Evolutionary conservation across 2,329 filamentous ascomycete species (phyloP).

Genomic region (Fusarium luffae): DNA sequence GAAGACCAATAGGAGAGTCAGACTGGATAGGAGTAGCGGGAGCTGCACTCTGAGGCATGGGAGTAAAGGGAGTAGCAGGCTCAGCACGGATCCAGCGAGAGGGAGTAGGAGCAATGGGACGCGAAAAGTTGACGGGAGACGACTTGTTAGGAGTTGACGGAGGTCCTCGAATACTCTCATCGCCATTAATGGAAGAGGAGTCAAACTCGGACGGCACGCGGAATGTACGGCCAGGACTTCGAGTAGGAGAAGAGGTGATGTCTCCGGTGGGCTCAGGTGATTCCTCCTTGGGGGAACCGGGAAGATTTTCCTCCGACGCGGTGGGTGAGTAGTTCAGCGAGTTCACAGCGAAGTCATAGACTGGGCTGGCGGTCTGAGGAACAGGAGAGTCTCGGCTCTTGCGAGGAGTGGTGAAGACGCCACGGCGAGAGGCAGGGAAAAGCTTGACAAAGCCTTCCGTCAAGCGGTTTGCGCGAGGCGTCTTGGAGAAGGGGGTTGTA

Average conservation of each 20-base stretch:
- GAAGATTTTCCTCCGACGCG: neutral
- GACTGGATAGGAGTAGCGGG: conserved; percentile 11
- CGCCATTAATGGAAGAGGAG: conserved; percentile 26
- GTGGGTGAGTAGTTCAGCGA: conserved; percentile 10
- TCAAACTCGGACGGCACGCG: conserved; percentile 34
- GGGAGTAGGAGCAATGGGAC: conserved; percentile 48
- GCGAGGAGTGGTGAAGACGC: conserved; percentile 46
- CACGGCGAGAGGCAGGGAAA: conserved; percentile 41
- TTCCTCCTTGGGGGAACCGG: neutral
- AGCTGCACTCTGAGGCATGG: conserved; percentile 5
- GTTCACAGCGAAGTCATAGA: conserved; percentile 14
- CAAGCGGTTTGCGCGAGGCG: conserved; percentile 39
- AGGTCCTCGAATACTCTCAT: conserved; percentile 4
- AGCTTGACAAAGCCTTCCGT: conserved; percentile 48
- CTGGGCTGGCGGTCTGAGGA: conserved; percentile 26
- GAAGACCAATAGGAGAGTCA: conserved; percentile 36
- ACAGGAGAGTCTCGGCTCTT: conserved; percentile 40
- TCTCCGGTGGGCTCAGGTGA: neutral
- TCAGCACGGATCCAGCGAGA: conserved; percentile 42
- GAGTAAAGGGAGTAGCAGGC: conserved; percentile 42
- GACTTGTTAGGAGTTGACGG: conserved; percentile 20
- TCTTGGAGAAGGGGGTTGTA: conserved; percentile 43
- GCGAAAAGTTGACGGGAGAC: conserved; percentile 38
- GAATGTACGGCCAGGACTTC: conserved; percentile 31
- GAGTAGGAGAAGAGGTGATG: conserved; percentile 12